Base-by-base conservation (phyloP, 2,329 filamentous ascomycete species). In the Sclerotinia borealis region DNA sequence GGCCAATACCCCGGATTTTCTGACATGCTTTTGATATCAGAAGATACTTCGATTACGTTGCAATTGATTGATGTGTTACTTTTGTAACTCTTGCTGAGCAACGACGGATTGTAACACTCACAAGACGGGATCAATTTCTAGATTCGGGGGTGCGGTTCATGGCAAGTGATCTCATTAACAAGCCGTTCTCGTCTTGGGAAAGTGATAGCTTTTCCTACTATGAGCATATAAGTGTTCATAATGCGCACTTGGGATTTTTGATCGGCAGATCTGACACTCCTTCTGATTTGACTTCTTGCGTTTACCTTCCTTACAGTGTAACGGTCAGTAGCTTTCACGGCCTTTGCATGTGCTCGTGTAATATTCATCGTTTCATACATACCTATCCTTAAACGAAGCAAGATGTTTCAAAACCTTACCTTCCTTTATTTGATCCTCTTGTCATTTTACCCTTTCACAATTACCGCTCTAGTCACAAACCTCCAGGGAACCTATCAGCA, bases 1-100 rank as follows among this genome's bases (percentile, higher is more conserved):
- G 39, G 27, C 5, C 17, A 22, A 22, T 36, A 54, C n/a, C 59
- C 48, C 15, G 11, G 59, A 15, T 31, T 54, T 51, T 47, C 59
- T 27, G 37, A 54, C 59, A 61, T 61, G 59, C 22, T 34, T 61
- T 54, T 45, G 5, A 31, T 29, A 54, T 61, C 59, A 61, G 59
- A 37, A 54, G 59, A 45, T 61, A 34, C 49, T n/a, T n/a, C 17
- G 37, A 45, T 61, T 55, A 61, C 48, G 48, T 61, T 29, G 7
- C 59, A 54, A 19, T 22, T 11, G n/a, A 6, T 45, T 10, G 29
- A 15, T 29, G 48, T 43, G 37, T 29, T 36, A 31, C 25, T 45
- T 17, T 52, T 60, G 36, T n/a, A 41, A 60, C 19, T 52, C n/a
- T 25, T 27, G n/a, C 17, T 31, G 19, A 17, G 6, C 39, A 34